Evolutionary conservation across 2,329 filamentous ascomycete genomes (phyloP), one percentile per base, ranked within the genome.

Genomic region (Sporothrix brunneoviolacea): DNA sequence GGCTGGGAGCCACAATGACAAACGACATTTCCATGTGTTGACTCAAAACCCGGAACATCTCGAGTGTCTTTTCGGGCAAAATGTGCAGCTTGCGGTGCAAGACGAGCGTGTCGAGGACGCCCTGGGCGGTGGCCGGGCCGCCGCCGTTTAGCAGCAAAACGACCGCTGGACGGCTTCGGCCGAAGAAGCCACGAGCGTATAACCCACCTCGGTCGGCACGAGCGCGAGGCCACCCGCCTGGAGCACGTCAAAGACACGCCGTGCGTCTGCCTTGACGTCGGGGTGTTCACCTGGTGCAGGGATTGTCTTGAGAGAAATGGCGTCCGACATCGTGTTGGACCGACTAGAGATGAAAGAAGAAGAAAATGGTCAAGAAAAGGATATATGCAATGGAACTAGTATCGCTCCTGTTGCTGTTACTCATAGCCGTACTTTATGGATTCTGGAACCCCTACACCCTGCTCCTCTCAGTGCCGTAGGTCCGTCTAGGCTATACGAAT

Each of bases 191-290:
- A 62, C 51, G 2, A 63, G 28, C 10, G 36, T 59, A 39, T 62
- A 63, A 49, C 60, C 61, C 8, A 62, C 57, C 18, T 60, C 59
- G 5, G 59, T 58, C 7, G 61, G 61, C 28, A 57, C 33, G 12
- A 62, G 55, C 32, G 52, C 54, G 3, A 62, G 50, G 4, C 59
- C 59, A 13, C 60, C 60, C 8, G 47, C 18, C 44, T 56, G 18
- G 28, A 60, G 55, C 5, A 50, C 47, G 16, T 54, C 39, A 39
- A 54, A 54, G 12, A 51, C 51, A 3, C 41, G 32, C 28, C 21
- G 30, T 9, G 54, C 54, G 19, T 53, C 54, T 22, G 30, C 28
- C 24, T 48, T 48, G 39, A 42, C 43, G 30, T 55, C 36, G 22
- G 52, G 43, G 7, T 7, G 16, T 3, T 21, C 8, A 22, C 43